Evolutionary conservation across 345 rosid genomes (phyloP), one percentile per base, ranked within the genome.

Genomic region (Microthlaspi erraticum): DNA sequence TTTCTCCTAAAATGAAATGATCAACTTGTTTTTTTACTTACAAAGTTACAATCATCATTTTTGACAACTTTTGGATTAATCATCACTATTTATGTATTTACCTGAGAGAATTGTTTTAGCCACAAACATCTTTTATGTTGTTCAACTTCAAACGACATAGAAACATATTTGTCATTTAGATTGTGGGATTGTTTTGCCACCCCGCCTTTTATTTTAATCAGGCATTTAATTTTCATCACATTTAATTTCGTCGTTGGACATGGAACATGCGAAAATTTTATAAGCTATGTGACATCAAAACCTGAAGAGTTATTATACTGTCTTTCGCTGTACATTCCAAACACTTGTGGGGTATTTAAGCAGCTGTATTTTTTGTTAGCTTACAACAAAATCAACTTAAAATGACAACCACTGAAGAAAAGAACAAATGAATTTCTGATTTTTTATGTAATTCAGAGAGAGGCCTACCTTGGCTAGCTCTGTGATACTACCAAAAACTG

Each of bases 311-410:
- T 49, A 74, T 66, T 66, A 60, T 51, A 41, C 59, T 74, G 78
- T 65, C 72, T 65, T 48, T 39, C 53, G 31, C 38, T 51, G 45
- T 66, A 66, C 46, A 66, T 60, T 74, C 73, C 73, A 74, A 66
- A 66, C 51, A 66, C 61, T 49, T 33, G 78, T 66, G 78, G 78
- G 78, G 73, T 54, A 63, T 59, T 33, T 42, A 74, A 59, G 48
- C 39, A 74, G 73, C 78, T 74, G 73, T 66, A 66, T 49, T 65
- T 63, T 46, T 56, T 55, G 36, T 31, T 56, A 54, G 48, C 41
- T 46, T 39, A 37, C 23, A 20, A 64, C 42, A 31, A 29, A 26
- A 26, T 32, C 6, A 33, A 19, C 4, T 10, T 20, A 7, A 45
- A 62, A 48, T 20, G 13, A 42, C 23, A 51, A 52, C 60, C 31